These are phyloP conservation scores for Pythium phragmitis DNA, from an alignment of 352 stramenopile genomes.

Conservation along the genomic window DNA sequence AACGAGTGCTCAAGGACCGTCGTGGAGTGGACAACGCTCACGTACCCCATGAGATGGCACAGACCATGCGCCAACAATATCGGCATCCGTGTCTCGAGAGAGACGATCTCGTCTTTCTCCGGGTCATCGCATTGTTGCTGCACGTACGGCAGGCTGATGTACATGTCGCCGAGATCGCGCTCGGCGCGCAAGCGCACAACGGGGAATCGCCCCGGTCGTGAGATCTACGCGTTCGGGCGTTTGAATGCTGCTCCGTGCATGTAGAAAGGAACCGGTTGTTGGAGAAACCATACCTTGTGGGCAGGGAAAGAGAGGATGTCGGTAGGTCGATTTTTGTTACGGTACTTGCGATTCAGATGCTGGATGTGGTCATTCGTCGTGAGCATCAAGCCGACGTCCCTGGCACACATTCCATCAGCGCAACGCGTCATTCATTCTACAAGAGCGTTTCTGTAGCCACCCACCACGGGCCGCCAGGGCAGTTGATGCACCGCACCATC, in stretches of 20 bases:
- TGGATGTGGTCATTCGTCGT: constrained; percentile 78
- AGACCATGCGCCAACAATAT: constrained; percentile 78
- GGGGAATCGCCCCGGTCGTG: constrained; percentile 58
- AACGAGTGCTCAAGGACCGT: not conserved
- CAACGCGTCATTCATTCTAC: not conserved
- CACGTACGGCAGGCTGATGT: constrained; percentile 82
- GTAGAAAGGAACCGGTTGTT: not conserved
- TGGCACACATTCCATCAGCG: constrained; percentile 17
- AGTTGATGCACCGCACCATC: constrained; percentile 67
- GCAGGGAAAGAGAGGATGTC: constrained; percentile 83
- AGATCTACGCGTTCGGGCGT: constrained; percentile 34
- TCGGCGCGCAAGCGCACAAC: constrained; percentile 46
- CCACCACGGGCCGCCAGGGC: constrained; percentile 60
- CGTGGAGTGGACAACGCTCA: not conserved
- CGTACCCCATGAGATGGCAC: constrained; percentile 80
- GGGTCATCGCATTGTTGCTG: constrained; percentile 63
- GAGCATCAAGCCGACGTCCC: constrained; percentile 79
- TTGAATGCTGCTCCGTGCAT: not conserved
- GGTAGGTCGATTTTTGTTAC: constrained; percentile 77
- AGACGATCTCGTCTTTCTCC: constrained; percentile 49
- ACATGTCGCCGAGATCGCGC: constrained; percentile 82
- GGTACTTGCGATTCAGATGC: constrained; percentile 66
- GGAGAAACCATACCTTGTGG: constrained; percentile 49
- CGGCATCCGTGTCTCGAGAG: constrained; percentile 65
- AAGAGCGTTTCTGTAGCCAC: not conserved